Evolutionary conservation across 2,329 filamentous ascomycete genomes (phyloP).

Genomic region (Colletotrichum liriopes): DNA sequence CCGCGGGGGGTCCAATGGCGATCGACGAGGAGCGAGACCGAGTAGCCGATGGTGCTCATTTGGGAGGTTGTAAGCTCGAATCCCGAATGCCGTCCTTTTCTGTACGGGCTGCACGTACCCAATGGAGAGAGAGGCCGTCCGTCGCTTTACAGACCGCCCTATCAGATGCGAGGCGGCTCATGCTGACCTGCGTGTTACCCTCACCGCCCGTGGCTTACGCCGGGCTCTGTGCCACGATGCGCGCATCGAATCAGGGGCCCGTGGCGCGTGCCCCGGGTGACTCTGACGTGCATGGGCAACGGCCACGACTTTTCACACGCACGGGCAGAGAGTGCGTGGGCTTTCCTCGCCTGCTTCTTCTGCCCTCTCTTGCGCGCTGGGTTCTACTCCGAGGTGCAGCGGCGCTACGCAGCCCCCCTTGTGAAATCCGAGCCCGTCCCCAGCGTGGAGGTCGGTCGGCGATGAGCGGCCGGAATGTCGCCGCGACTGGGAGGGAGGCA

Average conservation of each 20-base stretch:
- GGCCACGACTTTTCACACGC: not conserved
- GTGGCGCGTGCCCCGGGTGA: constrained; percentile 13
- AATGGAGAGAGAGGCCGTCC: not conserved
- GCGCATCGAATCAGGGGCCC: not conserved
- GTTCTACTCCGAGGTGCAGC: constrained; percentile 1
- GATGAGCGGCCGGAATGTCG: constrained; percentile 19
- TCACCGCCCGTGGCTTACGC: constrained; percentile 38
- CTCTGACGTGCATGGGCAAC: not conserved
- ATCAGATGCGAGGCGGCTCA: constrained; percentile 24
- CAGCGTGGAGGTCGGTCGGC: not conserved
- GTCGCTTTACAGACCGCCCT: not conserved
- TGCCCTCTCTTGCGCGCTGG: not conserved
- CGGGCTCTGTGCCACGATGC: constrained; percentile 18
- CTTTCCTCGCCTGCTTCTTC: not conserved
- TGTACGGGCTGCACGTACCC: not conserved
- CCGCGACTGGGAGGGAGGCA: not conserved
- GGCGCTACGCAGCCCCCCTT: not conserved
- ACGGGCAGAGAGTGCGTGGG: not conserved
- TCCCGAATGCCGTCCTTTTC: not conserved
- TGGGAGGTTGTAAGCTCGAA: not conserved
- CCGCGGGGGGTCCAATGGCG: not conserved
- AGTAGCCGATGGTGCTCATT: not conserved
- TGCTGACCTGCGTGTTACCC: constrained; percentile 22
- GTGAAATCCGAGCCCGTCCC: not conserved
- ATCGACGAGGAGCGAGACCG: not conserved